Evolutionary conservation across 2,329 filamentous ascomycete species (phyloP).

Genomic region (Xylariaceae sp.): DNA sequence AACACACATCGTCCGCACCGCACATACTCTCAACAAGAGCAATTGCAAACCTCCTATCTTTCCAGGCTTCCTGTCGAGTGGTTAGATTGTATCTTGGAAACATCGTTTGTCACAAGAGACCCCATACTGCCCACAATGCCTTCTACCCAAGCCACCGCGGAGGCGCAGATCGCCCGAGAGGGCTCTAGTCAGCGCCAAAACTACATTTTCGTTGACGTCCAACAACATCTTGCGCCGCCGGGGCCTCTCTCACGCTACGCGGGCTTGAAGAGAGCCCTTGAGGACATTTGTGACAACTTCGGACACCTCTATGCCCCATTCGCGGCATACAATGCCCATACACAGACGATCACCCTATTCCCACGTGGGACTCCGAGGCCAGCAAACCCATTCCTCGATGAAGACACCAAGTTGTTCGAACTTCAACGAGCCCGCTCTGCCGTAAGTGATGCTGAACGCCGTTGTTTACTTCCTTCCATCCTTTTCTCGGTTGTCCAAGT

Average conservation of each 20-base stretch:
- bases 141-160: constrained; percentile 6
- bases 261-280: constrained; percentile 20
- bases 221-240: background rate
- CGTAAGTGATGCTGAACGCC: constrained; percentile 8
- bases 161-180: constrained; percentile 1
- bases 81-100: constrained; percentile 24
- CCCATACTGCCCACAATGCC: constrained; percentile 9
- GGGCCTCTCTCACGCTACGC: constrained; percentile 19
- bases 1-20: background rate
- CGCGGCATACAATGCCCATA: constrained; percentile 18
- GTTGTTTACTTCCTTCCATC: background rate
- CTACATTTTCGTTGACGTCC: constrained; percentile 7
- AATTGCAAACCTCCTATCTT: background rate
- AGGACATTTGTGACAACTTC: constrained; percentile 20
- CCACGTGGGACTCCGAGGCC: constrained; percentile 8
- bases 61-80: constrained; percentile 17
- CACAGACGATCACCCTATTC: constrained; percentile 18
- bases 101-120: constrained; percentile 17
- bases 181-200: constrained; percentile 2
- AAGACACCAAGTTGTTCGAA: constrained; percentile 17
- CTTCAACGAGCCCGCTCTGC: constrained; percentile 16
- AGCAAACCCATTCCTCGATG: background rate
- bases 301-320: constrained; percentile 21
- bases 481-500: background rate
- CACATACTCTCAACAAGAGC: background rate